Percentiles rank a stretch among this genome's conserved stretches.
phyloP scores from a whole-genome alignment of 1,284 basidiomycete species.

The Cutaneotrichosporon mucoides region DNA sequence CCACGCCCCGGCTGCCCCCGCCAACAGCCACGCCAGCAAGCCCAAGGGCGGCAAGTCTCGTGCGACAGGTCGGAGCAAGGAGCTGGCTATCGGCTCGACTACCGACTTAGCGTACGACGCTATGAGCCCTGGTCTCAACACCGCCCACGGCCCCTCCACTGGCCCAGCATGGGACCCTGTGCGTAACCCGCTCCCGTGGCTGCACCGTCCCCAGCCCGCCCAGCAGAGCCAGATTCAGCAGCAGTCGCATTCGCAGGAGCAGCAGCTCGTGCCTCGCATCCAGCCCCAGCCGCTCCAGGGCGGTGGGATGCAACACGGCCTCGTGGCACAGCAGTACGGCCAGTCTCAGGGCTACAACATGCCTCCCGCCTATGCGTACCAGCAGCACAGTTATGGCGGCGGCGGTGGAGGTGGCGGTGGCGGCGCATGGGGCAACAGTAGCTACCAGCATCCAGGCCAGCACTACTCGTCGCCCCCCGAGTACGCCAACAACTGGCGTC shows the following conservation, averaged over 20 bases:
- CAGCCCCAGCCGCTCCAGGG: background rate
- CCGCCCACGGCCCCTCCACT: slow-evolving; percentile 8
- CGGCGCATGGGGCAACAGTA: too few species aligned
- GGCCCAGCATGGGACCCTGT: slow-evolving; percentile 16
- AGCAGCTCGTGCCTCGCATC: background rate
- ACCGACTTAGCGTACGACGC: background rate
- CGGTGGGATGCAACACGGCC: background rate
- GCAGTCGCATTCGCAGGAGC: background rate
- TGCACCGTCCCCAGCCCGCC: background rate
- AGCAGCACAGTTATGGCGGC: background rate
- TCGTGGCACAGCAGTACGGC: background rate
- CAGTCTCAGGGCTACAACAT: background rate
- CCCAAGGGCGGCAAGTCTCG: slow-evolving; percentile 21
- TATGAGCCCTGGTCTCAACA: too few species aligned
- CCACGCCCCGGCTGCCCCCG: slow-evolving; percentile 25
- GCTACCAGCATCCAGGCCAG: background rate
- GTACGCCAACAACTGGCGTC: background rate
- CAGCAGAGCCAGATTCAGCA: background rate
- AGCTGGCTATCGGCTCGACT: slow-evolving; percentile 32
- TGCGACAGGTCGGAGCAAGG: slow-evolving; percentile 30
- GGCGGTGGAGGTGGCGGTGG: too few species aligned
- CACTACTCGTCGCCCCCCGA: background rate
- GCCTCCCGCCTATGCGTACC: background rate
- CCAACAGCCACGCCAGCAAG: slow-evolving; percentile 4
- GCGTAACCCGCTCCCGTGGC: slow-evolving; percentile 10